Percentiles rank a stretch among this genome's conserved stretches.
phyloP scores from a whole-genome alignment of 176 grass and related monocot genomes.

The Avena sativa region DNA sequence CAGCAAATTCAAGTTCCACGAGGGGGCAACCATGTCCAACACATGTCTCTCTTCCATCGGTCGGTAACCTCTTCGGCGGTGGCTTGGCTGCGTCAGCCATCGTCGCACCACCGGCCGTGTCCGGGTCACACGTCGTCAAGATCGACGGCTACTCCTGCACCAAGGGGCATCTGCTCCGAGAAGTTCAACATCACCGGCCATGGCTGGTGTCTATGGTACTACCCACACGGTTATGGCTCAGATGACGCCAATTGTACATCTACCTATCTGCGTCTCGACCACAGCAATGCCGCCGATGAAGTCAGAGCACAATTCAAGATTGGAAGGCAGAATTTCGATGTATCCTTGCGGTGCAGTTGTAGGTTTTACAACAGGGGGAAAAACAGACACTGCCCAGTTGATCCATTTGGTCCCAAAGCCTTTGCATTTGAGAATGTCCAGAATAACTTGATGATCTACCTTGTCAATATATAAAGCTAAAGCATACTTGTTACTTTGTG shows the following conservation, averaged over 20 bases:
- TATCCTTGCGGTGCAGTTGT: too few species aligned
- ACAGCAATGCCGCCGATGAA: neutral
- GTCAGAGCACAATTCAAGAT: neutral
- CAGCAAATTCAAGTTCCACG: neutral
- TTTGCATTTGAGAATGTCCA: neutral
- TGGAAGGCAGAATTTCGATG: too few species aligned
- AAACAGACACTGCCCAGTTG: neutral
- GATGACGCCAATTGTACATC: too few species aligned
- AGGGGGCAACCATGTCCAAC: neutral
- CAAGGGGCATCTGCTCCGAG: neutral
- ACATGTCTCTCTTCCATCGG: neutral
- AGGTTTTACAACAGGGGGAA: neutral
- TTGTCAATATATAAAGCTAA: neutral
- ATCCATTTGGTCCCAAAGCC: neutral
- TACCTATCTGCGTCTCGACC: neutral
- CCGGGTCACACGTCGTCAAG: neutral
- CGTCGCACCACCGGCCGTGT: neutral
- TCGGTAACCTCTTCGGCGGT: neutral
- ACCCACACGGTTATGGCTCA: too few species aligned
- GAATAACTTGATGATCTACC: neutral
- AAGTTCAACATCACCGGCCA: neutral
- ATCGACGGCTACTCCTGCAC: neutral
- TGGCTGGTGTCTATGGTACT: too few species aligned
- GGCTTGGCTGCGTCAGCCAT: neutral
- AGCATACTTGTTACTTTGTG: neutral